Conservation (phyloP, 140 eudicot genomes). For the Cichorium intybus region DNA sequence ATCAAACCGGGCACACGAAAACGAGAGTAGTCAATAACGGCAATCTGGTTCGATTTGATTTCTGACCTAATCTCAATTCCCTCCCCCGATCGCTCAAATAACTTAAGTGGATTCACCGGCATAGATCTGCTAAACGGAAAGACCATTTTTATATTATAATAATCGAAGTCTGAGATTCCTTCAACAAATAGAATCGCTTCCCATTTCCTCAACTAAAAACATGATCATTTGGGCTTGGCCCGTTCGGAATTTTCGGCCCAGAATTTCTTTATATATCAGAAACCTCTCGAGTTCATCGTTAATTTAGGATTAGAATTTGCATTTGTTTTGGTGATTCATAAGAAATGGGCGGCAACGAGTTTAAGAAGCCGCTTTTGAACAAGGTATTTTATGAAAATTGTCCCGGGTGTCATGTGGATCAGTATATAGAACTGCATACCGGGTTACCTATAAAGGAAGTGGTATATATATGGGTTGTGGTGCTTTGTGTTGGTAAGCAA, state of each 20-base stretch:
- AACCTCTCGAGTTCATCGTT: background rate
- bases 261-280: background rate
- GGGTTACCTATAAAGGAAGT: slow-evolving; percentile 63
- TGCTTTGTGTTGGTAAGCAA: slow-evolving; percentile 48
- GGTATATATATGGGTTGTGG: slow-evolving; percentile 55
- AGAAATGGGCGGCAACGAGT: slow-evolving; percentile 28
- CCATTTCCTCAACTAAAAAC: background rate
- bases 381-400: slow-evolving; percentile 48
- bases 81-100: background rate
- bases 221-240: background rate
- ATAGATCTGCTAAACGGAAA: too few relatives aligned
- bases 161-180: background rate
- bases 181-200: background rate
- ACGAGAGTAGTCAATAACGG: background rate
- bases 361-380: slow-evolving; percentile 39
- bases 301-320: background rate
- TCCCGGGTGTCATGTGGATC: slow-evolving; percentile 76
- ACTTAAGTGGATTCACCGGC: too few relatives aligned
- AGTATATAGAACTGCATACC: slow-evolving; percentile 33
- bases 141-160: too few relatives aligned
- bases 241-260: background rate
- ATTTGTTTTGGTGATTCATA: background rate
- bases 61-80: background rate
- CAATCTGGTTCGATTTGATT: background rate
- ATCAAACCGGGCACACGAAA: slow-evolving; percentile 1